A percentile compares a stretch with the other conserved stretches of the same genome.
Conservation (phyloP, 2,329 filamentous ascomycete genomes). For the Alternaria conjuncta region DNA sequence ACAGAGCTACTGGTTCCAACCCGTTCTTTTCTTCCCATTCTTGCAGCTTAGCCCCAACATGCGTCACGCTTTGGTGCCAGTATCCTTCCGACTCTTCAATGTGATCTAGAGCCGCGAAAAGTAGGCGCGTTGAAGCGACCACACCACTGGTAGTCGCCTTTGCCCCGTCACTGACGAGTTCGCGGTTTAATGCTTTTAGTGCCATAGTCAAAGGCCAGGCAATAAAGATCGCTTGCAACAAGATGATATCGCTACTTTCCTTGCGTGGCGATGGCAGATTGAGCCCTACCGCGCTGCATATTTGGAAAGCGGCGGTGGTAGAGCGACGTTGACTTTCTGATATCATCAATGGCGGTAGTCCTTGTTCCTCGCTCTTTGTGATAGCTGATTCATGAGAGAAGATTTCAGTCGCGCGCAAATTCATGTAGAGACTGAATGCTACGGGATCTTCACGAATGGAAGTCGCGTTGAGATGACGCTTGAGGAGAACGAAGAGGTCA, state of each 20-base stretch:
- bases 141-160: background rate
- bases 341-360: background rate
- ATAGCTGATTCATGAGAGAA: background rate
- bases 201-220: constrained; percentile 5
- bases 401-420: background rate
- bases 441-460: constrained; percentile 2
- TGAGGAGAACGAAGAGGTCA: background rate
- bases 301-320: background rate
- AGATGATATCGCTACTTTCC: background rate
- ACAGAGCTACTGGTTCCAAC: background rate
- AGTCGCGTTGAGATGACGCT: background rate
- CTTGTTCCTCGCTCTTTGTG: background rate
- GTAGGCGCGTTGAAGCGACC: background rate
- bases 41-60: background rate
- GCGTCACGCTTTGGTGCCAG: background rate
- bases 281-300: constrained; percentile 1
- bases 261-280: background rate
- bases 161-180: background rate
- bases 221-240: constrained; percentile 1
- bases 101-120: constrained; percentile 1
- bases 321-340: background rate
- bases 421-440: background rate
- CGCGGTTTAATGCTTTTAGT: background rate
- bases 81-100: background rate
- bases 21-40: background rate